Conservation (phyloP, 2,329 filamentous ascomycete species). For the Clarireedia monteithiana region DNA sequence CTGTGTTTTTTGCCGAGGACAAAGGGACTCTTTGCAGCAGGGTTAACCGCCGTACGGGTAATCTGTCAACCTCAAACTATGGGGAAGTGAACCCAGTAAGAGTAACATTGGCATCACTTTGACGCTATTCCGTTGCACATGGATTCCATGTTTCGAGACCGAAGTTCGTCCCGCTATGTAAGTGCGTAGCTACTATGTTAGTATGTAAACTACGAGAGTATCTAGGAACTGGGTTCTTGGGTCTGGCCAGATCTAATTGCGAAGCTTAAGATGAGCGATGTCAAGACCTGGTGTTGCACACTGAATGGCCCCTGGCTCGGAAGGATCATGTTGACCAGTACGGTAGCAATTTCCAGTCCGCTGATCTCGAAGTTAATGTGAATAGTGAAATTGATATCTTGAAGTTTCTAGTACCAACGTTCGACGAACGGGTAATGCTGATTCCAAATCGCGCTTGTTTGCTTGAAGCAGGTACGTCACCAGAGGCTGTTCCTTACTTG, state of each 20-base stretch:
- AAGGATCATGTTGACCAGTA: no score
- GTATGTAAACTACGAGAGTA: not conserved
- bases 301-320: no score
- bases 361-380: no score
- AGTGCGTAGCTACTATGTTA: slow-evolving; percentile 3
- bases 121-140: slow-evolving; percentile 1
- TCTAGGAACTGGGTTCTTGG: no score
- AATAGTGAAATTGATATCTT: no score
- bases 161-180: slow-evolving; percentile 5
- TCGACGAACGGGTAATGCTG: no score
- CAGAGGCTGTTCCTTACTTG: no score
- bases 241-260: not conserved
- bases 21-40: not conserved
- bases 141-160: not conserved
- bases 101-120: not conserved
- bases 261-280: not conserved
- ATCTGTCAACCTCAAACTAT: not conserved
- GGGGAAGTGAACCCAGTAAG: not conserved
- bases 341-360: no score
- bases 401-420: no score
- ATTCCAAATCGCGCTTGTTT: no score
- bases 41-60: not conserved
- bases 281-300: not conserved
- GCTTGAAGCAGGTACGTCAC: no score
- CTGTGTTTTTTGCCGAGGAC: no score